These are phyloP conservation scores for Podaxis mareebaensis DNA, from an alignment of 768 basidiomycete genomes.

Conservation along the genomic window DNA sequence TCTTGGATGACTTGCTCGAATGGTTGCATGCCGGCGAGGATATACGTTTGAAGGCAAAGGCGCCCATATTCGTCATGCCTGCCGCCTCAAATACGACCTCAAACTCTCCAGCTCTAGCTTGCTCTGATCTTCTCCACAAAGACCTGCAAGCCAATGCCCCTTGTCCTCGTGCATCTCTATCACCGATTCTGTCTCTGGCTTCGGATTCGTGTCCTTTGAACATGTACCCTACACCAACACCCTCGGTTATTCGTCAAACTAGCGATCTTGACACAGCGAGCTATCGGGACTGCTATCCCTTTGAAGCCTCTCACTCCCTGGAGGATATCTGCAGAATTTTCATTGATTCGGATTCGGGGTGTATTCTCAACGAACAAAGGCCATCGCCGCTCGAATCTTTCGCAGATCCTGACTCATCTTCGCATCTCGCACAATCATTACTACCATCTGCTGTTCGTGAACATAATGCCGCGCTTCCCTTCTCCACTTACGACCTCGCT, in stretches of 20 bases:
- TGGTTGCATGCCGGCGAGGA: constrained; percentile 8
- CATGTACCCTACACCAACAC: neutral
- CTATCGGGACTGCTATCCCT: neutral
- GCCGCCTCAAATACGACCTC: neutral
- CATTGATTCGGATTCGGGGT: neutral
- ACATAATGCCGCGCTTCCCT: constrained; percentile 7
- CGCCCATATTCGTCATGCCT: neutral
- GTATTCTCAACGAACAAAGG: neutral
- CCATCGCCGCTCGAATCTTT: neutral
- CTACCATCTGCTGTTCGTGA: neutral
- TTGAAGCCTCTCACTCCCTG: neutral
- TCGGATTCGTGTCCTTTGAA: neutral
- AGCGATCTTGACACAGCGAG: neutral
- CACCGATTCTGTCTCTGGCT: neutral
- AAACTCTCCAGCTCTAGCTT: neutral
- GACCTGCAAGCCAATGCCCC: neutral
- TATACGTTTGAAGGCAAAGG: neutral
- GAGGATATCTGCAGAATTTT: neutral
- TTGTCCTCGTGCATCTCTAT: neutral
- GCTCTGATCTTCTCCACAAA: neutral
- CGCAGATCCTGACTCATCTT: neutral
- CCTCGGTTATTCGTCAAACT: neutral
- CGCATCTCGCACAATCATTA: neutral
- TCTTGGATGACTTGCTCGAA: constrained; percentile 4
- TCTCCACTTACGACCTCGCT: constrained; percentile 3